Percentiles rank a stretch among this genome's conserved stretches.
These are phyloP conservation scores for Colletotrichum sp. DNA, from an alignment of 2,329 filamentous ascomycete species.

Conservation along the genomic window DNA sequence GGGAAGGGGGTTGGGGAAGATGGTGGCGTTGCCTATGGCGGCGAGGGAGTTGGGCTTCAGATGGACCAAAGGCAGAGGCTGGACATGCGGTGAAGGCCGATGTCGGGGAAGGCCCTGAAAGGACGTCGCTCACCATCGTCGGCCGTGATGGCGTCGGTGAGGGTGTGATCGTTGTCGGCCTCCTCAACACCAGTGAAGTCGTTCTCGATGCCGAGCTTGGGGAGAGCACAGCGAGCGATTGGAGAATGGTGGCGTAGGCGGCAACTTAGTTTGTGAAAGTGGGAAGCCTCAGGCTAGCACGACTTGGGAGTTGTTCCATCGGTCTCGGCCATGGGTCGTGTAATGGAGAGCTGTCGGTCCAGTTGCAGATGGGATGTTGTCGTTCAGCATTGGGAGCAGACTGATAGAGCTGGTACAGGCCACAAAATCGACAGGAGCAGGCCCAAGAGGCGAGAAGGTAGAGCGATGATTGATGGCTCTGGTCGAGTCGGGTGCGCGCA, in stretches of 20 bases:
- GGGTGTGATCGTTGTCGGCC: slow-evolving; percentile 91
- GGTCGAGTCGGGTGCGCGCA: background rate
- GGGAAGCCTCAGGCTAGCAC: too few relatives aligned
- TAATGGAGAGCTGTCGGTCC: too few relatives aligned
- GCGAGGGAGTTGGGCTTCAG: background rate
- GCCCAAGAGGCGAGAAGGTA: background rate
- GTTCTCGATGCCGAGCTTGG: slow-evolving; percentile 95
- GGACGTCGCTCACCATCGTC: slow-evolving; percentile 93
- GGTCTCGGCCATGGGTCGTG: too few relatives aligned
- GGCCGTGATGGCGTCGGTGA: slow-evolving; percentile 92
- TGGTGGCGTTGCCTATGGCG: slow-evolving; percentile 11
- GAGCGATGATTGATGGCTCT: background rate
- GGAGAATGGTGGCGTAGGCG: slow-evolving; percentile 94
- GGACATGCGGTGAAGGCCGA: slow-evolving; percentile 95
- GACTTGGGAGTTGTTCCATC: too few relatives aligned
- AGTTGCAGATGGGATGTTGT: background rate
- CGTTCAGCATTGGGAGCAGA: background rate
- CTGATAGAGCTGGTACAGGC: background rate
- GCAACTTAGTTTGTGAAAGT: slow-evolving; percentile 98
- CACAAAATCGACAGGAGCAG: background rate
- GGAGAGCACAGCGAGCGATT: slow-evolving; percentile 93
- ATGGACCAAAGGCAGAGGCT: too few relatives aligned
- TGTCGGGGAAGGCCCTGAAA: slow-evolving; percentile 99
- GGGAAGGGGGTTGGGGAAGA: background rate
- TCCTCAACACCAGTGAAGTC: slow-evolving; percentile 96